Conservation (phyloP, 73 alveolate species). For the Paramecium octaurelia region DNA sequence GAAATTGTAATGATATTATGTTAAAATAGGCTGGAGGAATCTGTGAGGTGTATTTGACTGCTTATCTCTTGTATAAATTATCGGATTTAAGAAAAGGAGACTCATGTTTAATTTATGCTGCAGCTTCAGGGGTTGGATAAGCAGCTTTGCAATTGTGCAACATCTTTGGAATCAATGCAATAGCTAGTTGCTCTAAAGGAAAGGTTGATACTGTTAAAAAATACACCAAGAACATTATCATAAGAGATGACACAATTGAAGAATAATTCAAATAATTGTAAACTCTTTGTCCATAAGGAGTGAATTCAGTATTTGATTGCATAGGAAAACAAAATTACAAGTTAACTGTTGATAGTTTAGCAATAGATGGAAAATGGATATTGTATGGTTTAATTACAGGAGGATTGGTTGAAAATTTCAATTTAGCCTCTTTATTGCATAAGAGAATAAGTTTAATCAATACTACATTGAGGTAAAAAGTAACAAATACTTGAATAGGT, state of each 20-base stretch:
- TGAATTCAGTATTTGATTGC: conserved; percentile 70
- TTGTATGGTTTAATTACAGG: conserved; percentile 80
- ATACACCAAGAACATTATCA: neutral
- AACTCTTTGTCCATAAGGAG: conserved; percentile 70
- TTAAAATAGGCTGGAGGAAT: conserved; percentile 71
- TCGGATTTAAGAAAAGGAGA: conserved; percentile 63
- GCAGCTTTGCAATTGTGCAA: conserved; percentile 72
- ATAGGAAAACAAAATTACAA: conserved; percentile 65
- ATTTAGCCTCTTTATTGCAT: neutral
- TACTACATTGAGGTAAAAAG: neutral
- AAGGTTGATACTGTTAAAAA: conserved; percentile 54
- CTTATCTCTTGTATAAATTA: conserved; percentile 66
- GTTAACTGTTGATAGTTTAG: neutral
- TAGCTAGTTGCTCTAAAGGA: conserved; percentile 73
- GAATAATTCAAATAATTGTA: neutral
- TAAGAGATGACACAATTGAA: neutral
- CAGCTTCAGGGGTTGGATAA: conserved; percentile 83
- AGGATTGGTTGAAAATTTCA: neutral
- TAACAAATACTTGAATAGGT: neutral
- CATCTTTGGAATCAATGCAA: conserved; percentile 60
- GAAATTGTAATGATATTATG: neutral
- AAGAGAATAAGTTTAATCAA: neutral
- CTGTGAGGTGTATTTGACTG: conserved; percentile 77
- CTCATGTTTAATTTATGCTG: conserved; percentile 74
- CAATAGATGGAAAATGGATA: conserved; percentile 82